Percentiles rank a stretch among this genome's conserved stretches.
These are phyloP conservation scores for Curvularia hawaiiensis DNA, from an alignment of 2,329 filamentous ascomycete genomes.

Conservation along the genomic window DNA sequence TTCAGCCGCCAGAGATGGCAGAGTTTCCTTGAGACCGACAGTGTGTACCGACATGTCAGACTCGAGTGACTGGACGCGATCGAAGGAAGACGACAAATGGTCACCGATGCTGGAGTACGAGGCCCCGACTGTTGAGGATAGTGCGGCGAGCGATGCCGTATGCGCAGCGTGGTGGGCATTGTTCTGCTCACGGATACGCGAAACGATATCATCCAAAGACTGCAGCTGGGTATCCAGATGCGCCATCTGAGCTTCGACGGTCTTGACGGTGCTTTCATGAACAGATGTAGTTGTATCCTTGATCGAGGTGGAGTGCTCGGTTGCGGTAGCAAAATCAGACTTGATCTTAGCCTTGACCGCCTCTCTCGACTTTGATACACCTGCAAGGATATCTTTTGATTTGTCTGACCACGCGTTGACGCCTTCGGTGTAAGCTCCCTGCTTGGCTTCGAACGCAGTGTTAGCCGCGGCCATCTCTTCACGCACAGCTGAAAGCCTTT, in stretches of 20 bases:
- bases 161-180: conserved; percentile 75
- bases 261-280: conserved; percentile 85
- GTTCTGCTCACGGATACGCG: conserved; percentile 80
- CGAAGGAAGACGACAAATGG: conserved; percentile 72
- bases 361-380: conserved; percentile 75
- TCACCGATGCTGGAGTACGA: conserved; percentile 74
- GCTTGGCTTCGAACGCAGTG: conserved; percentile 67
- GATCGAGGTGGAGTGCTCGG: conserved; percentile 81
- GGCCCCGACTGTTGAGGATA: conserved; percentile 71
- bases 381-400: conserved; percentile 71
- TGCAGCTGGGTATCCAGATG: conserved; percentile 89
- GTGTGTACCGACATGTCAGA: conserved; percentile 69
- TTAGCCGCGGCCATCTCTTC: conserved; percentile 69
- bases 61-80: conserved; percentile 71
- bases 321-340: conserved; percentile 80
- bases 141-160: conserved; percentile 64
- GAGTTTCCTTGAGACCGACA: conserved; percentile 61
- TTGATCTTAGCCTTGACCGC: conserved; percentile 80
- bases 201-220: conserved; percentile 88
- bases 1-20: conserved; percentile 63
- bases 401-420: conserved; percentile 77
- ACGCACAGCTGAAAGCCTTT: conserved; percentile 66
- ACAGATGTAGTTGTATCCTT: conserved; percentile 84
- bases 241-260: conserved; percentile 86
- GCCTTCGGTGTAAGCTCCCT: conserved; percentile 68